phyloP scores from a whole-genome alignment of 2,329 filamentous ascomycete species.

The Paraphaeosphaeria sporulosa region DNA sequence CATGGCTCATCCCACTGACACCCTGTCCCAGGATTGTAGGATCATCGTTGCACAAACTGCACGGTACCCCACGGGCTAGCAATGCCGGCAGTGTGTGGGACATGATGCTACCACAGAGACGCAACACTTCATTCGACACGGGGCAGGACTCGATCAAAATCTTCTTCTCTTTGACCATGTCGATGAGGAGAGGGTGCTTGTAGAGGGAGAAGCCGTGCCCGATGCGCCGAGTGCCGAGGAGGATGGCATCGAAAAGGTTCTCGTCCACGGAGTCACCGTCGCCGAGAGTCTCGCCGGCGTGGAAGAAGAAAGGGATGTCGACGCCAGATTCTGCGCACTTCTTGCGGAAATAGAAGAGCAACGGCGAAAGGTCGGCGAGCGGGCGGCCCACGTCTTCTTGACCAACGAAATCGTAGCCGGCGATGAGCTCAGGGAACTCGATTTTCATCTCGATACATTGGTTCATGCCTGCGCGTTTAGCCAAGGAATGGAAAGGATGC shows the following conservation, averaged over 20 bases:
- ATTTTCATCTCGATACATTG: constrained; percentile 84
- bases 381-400: constrained; percentile 83
- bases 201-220: constrained; percentile 88
- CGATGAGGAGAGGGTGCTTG: constrained; percentile 88
- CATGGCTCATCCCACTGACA: constrained; percentile 82
- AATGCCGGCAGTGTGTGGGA: constrained; percentile 84
- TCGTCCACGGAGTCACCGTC: constrained; percentile 78
- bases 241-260: constrained; percentile 88
- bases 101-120: constrained; percentile 78
- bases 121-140: constrained; percentile 86
- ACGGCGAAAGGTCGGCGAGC: constrained; percentile 77
- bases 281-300: constrained; percentile 87
- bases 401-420: constrained; percentile 89
- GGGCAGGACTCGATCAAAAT: constrained; percentile 92
- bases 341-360: constrained; percentile 94
- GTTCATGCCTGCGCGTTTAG: constrained; percentile 70
- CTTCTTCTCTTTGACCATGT: constrained; percentile 86
- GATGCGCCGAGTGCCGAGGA: constrained; percentile 86
- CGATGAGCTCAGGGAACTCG: constrained; percentile 78
- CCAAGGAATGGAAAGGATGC: no score
- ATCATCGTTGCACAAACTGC: constrained; percentile 88
- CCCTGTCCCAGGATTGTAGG: constrained; percentile 88
- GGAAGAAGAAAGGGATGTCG: constrained; percentile 93
- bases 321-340: constrained; percentile 79
- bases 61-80: constrained; percentile 82